Base-by-base conservation (phyloP, 768 basidiomycete species). In the Favolaschia claudopus region DNA sequence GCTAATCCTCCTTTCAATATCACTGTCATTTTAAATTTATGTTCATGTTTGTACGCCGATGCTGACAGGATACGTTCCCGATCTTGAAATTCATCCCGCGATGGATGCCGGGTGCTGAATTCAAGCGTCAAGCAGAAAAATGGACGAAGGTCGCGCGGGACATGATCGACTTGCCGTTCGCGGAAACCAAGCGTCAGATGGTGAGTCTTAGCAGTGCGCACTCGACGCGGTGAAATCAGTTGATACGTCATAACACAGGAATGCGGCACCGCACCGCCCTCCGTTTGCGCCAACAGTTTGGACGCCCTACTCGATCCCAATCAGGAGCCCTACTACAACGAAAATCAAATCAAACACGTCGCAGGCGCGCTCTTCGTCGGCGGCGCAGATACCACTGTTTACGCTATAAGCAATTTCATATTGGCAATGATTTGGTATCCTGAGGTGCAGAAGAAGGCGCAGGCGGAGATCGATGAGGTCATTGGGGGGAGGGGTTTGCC, bases 31-130 rank as follows among this genome's bases (percentile, higher is more conserved):
- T n/a, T n/a, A n/a, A n/a, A 15, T 36, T 25, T 27, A 17, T 9
- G 8, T 2, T 17, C 7, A 27, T 17, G 1, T 6, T 5, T 15
- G 15, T 20, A 4, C 24, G 4, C 19, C n/a, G 10, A 29, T 25
- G 3, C 15, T 22, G 10, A 42, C 42, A 51, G 38, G 48, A 47
- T 42, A 36, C 9, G 13, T 44, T 48, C 12, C 55, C 53, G 4
- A 3, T 28, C 64, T 66, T 74, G 32, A 66, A 62, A 19, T 49
- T 72, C 37, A 38, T 74, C 6, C 74, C 73, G 1, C 36, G 37
- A 7, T 83, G 82, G 80, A 33, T 82, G 7, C 81, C 82, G 25
- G 82, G 82, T 0, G 76, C 78, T 8, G 76, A 74, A 25, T 83
- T 81, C 64, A 73, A 81, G 58, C 71, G 68, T 28, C 71, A 69